Evolutionary conservation across 352 stramenopile genomes (phyloP).

Genomic region (Elongisporangium anandrum): DNA sequence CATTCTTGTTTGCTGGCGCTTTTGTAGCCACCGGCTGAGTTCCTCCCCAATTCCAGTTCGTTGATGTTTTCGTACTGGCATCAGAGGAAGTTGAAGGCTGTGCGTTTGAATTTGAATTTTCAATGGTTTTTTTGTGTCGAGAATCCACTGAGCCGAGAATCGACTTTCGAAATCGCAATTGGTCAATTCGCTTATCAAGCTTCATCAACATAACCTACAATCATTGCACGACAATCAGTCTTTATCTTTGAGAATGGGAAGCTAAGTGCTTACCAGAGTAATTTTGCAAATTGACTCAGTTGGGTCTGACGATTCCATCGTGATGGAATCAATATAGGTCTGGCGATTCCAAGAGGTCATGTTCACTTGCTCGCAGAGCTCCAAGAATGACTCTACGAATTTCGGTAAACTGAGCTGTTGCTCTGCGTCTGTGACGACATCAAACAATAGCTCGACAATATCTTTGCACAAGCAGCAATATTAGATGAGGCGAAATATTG

Average conservation of each 20-base stretch:
- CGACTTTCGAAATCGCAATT: constrained; percentile 44
- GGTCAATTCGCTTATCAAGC: constrained; percentile 57
- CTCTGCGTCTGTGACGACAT: neutral
- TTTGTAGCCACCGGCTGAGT: neutral
- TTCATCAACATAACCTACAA: constrained; percentile 16
- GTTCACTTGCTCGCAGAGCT: neutral
- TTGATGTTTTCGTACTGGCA: neutral
- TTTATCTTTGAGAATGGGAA: neutral
- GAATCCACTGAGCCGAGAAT: constrained; percentile 23
- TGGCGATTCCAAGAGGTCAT: constrained; percentile 5
- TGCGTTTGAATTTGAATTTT: neutral
- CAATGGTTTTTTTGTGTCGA: constrained; percentile 5
- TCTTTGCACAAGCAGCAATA: neutral
- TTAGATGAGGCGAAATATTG: neutral
- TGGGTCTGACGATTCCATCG: constrained; percentile 12
- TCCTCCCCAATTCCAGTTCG: neutral
- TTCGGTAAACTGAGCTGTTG: neutral
- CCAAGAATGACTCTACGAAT: neutral
- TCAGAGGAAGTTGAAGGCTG: neutral
- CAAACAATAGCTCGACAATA: neutral
- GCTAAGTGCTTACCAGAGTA: constrained; percentile 20
- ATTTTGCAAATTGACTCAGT: constrained; percentile 37
- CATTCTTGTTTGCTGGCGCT: neutral
- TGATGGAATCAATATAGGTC: constrained; percentile 14
- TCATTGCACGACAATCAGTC: neutral